Percentiles rank a stretch among this genome's conserved stretches.
Evolutionary conservation across 495 filamentous ascomycete species (phyloP).

Genomic region (Peziza echinospora): DNA sequence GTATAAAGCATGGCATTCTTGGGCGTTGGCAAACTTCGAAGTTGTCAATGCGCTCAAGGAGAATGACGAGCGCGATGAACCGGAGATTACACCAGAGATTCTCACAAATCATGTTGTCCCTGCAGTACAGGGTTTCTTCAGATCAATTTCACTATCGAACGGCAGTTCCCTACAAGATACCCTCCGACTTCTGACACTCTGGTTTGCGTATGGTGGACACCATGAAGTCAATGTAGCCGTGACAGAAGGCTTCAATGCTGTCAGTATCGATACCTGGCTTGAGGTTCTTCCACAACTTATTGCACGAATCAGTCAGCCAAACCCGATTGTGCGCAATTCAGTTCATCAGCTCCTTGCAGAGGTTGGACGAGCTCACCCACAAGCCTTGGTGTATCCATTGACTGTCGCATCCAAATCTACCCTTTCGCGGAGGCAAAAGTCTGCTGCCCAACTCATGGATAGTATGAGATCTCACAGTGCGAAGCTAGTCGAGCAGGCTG

Average conservation of each 20-base stretch:
- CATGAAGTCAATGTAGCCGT: slow-evolving; percentile 70
- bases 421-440: slow-evolving; percentile 56
- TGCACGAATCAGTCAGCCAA: slow-evolving; percentile 88
- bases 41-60: slow-evolving; percentile 42
- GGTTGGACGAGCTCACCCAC: slow-evolving; percentile 80
- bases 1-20: slow-evolving; percentile 98
- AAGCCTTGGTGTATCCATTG: slow-evolving; percentile 97
- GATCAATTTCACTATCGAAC: slow-evolving; percentile 75
- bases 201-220: slow-evolving; percentile 84
- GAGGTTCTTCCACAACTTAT: slow-evolving; percentile 95
- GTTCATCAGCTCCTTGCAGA: slow-evolving; percentile 82
- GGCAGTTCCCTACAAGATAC: slow-evolving; percentile 91
- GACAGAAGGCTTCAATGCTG: slow-evolving; percentile 67
- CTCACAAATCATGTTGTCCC: slow-evolving; percentile 79
- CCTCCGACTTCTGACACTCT: slow-evolving; percentile 72
- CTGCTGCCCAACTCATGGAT: slow-evolving; percentile 84
- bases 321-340: slow-evolving; percentile 58
- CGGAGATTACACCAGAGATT: slow-evolving; percentile 33
- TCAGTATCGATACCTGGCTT: slow-evolving; percentile 94
- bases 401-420: slow-evolving; percentile 94
- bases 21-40: slow-evolving; percentile 98
- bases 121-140: slow-evolving; percentile 83
- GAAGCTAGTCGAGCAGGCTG: slow-evolving; percentile 85
- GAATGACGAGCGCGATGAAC: slow-evolving; percentile 4
- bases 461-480: slow-evolving; percentile 89